Conservation (phyloP, 805 yeast species). For the Clavispora asparagi region DNA sequence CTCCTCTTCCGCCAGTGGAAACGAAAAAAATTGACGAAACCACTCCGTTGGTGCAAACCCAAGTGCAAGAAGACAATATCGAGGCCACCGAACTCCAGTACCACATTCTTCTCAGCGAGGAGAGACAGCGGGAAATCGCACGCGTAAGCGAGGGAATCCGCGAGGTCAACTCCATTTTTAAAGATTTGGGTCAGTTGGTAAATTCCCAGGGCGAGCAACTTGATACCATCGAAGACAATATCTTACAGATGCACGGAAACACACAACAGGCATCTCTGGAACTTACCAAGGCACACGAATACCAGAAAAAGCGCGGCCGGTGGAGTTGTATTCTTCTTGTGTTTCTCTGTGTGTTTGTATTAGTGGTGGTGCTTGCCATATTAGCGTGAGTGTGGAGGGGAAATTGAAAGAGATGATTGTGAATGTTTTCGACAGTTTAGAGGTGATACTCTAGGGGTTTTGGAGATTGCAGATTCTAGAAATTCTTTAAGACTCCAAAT, state of each 20-base stretch:
- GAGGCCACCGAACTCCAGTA: conserved; percentile 52
- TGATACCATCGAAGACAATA: conserved; percentile 78
- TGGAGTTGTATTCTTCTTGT: conserved; percentile 69
- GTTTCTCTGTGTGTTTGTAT: conserved; percentile 51
- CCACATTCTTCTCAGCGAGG: conserved; percentile 61
- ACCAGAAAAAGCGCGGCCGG: conserved; percentile 63
- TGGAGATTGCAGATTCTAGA: no score
- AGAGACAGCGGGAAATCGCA: conserved; percentile 67
- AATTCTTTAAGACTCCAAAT: no score
- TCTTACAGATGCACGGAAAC: conserved; percentile 56
- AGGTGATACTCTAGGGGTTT: no score
- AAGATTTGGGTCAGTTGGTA: conserved; percentile 73
- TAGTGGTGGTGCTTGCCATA: conserved; percentile 55
- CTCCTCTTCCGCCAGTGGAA: background rate
- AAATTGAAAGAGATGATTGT: no score
- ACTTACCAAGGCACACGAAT: conserved; percentile 65
- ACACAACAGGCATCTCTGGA: conserved; percentile 69
- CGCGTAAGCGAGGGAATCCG: conserved; percentile 72
- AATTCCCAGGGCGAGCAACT: conserved; percentile 81
- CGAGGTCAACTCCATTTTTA: conserved; percentile 82
- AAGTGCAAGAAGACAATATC: conserved; percentile 34
- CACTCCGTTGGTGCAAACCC: conserved; percentile 37
- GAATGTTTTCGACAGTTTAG: no score
- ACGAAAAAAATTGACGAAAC: conserved; percentile 21
- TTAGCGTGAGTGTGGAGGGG: conserved; percentile 26